Evolutionary conservation across 495 filamentous ascomycete genomes (phyloP), one percentile per base, ranked within the genome.

Genomic region (Wilcoxina mikolae): DNA sequence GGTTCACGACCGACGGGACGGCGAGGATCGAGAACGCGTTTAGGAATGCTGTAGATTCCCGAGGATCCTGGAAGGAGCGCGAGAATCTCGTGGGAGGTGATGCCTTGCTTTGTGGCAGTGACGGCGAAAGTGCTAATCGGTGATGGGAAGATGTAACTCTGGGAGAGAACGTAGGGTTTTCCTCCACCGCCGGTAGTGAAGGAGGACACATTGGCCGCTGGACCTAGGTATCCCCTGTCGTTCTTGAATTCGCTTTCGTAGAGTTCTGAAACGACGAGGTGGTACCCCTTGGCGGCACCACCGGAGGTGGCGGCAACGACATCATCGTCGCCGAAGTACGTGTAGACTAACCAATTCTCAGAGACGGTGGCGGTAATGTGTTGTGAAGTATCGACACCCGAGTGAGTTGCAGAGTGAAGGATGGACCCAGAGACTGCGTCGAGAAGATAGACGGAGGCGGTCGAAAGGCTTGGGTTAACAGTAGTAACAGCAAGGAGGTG

Each of bases 271-370:
- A 95, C 74, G 39, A 87, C 78, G 20, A 96, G 78, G 57, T 94
- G 85, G 67, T 95, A 90, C 22, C 87, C 88, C 69, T 84, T 84
- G 48, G 86, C 72, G 1, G 78, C 68, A 43, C 80, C 72, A 10
- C 45, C 49, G 22, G 73, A 60, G 2, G 67, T 57, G 23, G 73
- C 61, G 2, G 65, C 57, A 31, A 54, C 54, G 10, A 64, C 55
- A 44, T 73, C 71, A 25, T 74, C 71, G 52, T 85, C 74, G 33
- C 76, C 78, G 64, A 76, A 90, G 71, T 89, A 85, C n/a, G 86
- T 82, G 73, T 91, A 94, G 24, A 84, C 73, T 67, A 94, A 86
- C 88, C 89, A 96, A 71, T 99, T 96, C 72, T 96, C 91, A 3
- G 86, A 82, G 26, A 96, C 70, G 28, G 76, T 76, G 31, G 85